phyloP scores from a whole-genome alignment of 148 eudicot genomes.

The Fagopyrum tataricum region DNA sequence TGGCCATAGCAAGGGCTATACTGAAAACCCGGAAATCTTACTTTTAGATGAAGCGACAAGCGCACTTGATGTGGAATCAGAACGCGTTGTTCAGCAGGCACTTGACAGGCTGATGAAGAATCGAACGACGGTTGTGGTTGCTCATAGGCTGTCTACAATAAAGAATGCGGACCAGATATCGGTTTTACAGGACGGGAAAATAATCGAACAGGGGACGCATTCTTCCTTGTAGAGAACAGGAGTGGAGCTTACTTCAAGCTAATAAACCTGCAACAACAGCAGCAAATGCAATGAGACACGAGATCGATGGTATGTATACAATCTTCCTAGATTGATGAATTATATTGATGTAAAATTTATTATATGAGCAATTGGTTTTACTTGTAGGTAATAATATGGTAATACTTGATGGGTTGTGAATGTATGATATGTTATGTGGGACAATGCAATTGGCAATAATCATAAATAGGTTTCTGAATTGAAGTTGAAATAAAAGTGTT shows the following conservation, averaged over 20 bases:
- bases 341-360: background rate
- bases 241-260: conserved; percentile 68
- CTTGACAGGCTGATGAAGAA: conserved; percentile 83
- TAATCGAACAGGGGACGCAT: conserved; percentile 89
- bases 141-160: conserved; percentile 84
- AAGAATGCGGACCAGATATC: conserved; percentile 84
- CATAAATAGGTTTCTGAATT: background rate
- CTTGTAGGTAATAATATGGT: conserved; percentile 3
- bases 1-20: conserved; percentile 92
- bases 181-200: conserved; percentile 80
- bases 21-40: conserved; percentile 74
- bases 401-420: background rate
- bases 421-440: conserved; percentile 4
- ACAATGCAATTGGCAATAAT: conserved; percentile 3
- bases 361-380: conserved; percentile 9
- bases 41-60: conserved; percentile 92
- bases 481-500: too few relatives aligned
- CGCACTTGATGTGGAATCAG: conserved; percentile 84
- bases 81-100: conserved; percentile 80
- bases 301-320: conserved; percentile 5
- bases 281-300: conserved; percentile 17
- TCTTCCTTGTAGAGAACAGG: conserved; percentile 46
- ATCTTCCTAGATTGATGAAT: background rate
- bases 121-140: conserved; percentile 80
- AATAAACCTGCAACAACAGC: conserved; percentile 61